Conservation (phyloP, 352 stramenopile genomes). For the Phytopythium chamaehyphon region DNA sequence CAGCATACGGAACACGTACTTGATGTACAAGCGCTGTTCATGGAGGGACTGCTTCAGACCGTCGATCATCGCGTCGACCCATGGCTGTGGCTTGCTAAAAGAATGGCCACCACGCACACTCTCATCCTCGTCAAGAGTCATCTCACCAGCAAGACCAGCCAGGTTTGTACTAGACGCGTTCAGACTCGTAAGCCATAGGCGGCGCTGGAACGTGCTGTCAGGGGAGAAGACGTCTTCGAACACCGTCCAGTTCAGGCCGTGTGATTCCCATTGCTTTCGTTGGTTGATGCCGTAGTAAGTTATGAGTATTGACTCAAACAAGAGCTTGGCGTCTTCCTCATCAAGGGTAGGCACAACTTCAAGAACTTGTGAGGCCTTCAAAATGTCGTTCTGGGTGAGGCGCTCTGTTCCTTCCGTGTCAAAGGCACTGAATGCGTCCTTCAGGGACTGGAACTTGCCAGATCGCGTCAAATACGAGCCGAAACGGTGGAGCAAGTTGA, state of each 20-base stretch:
- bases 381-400: slow-evolving; percentile 44
- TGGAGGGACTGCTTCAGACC: slow-evolving; percentile 70
- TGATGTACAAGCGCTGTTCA: slow-evolving; percentile 78
- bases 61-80: slow-evolving; percentile 64
- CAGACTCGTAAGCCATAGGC: slow-evolving; percentile 55
- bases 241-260: slow-evolving; percentile 57
- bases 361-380: slow-evolving; percentile 43
- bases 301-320: slow-evolving; percentile 63
- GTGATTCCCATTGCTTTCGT: slow-evolving; percentile 29
- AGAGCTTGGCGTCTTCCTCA: slow-evolving; percentile 37
- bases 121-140: slow-evolving; percentile 27
- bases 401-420: slow-evolving; percentile 34
- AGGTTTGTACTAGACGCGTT: slow-evolving; percentile 52
- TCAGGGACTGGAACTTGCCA: slow-evolving; percentile 40
- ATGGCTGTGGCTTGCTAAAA: slow-evolving; percentile 36
- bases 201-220: slow-evolving; percentile 58
- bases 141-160: slow-evolving; percentile 8
- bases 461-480: slow-evolving; percentile 37
- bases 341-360: slow-evolving; percentile 44
- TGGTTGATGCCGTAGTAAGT: slow-evolving; percentile 61
- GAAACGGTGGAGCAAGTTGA: slow-evolving; percentile 68
- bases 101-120: slow-evolving; percentile 20
- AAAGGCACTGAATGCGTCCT: slow-evolving; percentile 57
- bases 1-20: slow-evolving; percentile 75
- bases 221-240: slow-evolving; percentile 80